Evolutionary conservation across 805 yeast genomes (phyloP).

Genomic region (Saccharomycopsis vini): DNA sequence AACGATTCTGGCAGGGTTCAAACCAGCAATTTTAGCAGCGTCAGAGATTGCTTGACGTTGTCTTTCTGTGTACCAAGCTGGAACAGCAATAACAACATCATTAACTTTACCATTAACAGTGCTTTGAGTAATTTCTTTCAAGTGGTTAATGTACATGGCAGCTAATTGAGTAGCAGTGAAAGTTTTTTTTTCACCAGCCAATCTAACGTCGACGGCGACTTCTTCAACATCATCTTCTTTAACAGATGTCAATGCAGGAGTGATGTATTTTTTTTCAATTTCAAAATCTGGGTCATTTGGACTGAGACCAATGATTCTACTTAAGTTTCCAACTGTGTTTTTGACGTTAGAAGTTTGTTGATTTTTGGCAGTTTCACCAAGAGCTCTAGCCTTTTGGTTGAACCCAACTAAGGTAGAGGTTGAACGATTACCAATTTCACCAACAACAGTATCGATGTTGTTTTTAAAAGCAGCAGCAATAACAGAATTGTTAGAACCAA

Average conservation of each 20-base stretch:
- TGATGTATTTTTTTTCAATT: slow-evolving; percentile 64
- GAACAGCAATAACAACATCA: slow-evolving; percentile 91
- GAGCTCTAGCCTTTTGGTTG: slow-evolving; percentile 77
- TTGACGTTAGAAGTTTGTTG: slow-evolving; percentile 95
- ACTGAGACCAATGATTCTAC: slow-evolving; percentile 81
- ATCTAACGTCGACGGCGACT: slow-evolving; percentile 80
- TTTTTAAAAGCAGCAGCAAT: slow-evolving; percentile 96
- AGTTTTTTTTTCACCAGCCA: slow-evolving; percentile 64
- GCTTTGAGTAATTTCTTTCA: slow-evolving; percentile 66
- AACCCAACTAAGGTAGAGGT: slow-evolving; percentile 92
- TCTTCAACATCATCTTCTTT: slow-evolving; percentile 58
- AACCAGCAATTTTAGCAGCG: slow-evolving; percentile 91
- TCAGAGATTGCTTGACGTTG: slow-evolving; percentile 96
- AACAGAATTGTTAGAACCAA: slow-evolving; percentile 91
- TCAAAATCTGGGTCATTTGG: slow-evolving; percentile 68
- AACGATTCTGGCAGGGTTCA: slow-evolving; percentile 96
- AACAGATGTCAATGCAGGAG: slow-evolving; percentile 65
- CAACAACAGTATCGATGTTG: slow-evolving; percentile 96
- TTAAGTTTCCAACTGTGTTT: slow-evolving; percentile 91
- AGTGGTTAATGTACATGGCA: slow-evolving; percentile 91
- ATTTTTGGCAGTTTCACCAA: slow-evolving; percentile 93
- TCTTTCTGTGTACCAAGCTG: slow-evolving; percentile 93
- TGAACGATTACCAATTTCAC: slow-evolving; percentile 95
- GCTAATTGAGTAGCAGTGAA: slow-evolving; percentile 85
- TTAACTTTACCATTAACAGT: slow-evolving; percentile 77